Evolutionary conservation across 2,329 filamentous ascomycete species (phyloP).

Genomic region (Tolypocladium ovalisporum): DNA sequence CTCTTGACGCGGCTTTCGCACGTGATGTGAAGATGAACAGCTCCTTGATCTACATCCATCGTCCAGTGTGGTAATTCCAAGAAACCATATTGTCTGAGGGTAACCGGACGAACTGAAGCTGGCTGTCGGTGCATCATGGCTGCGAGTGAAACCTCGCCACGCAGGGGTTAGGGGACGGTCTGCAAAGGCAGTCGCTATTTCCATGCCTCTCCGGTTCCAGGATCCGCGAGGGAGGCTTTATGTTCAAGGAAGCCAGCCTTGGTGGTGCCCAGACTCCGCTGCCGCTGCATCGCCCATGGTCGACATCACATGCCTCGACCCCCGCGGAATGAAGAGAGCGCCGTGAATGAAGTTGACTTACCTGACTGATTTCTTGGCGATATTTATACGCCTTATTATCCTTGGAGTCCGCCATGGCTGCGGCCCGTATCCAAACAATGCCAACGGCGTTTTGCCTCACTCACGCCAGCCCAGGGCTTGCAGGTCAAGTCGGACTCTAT

Average conservation of each 20-base stretch:
- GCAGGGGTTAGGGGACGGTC: background rate
- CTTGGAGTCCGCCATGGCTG: constrained; percentile 50
- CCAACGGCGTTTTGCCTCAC: background rate
- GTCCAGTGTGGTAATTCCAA: background rate
- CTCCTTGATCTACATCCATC: background rate
- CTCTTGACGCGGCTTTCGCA: background rate
- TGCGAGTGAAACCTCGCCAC: background rate
- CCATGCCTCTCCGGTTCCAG: background rate
- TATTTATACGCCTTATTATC: constrained; percentile 64
- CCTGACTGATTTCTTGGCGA: constrained; percentile 96
- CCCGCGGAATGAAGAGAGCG: background rate
- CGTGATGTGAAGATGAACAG: background rate
- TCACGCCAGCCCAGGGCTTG: background rate
- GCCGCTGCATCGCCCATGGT: background rate
- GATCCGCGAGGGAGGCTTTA: background rate
- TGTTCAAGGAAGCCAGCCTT: background rate
- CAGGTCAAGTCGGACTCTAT: background rate
- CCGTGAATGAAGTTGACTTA: constrained; percentile 19
- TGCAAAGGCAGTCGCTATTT: background rate
- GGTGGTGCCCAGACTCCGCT: background rate
- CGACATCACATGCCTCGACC: background rate
- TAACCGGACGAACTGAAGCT: background rate
- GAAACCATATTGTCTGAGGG: background rate
- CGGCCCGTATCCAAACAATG: background rate
- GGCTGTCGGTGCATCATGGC: background rate